Conservation (phyloP, 2,329 filamentous ascomycete species). For the Dryadomyces sulphureus region DNA sequence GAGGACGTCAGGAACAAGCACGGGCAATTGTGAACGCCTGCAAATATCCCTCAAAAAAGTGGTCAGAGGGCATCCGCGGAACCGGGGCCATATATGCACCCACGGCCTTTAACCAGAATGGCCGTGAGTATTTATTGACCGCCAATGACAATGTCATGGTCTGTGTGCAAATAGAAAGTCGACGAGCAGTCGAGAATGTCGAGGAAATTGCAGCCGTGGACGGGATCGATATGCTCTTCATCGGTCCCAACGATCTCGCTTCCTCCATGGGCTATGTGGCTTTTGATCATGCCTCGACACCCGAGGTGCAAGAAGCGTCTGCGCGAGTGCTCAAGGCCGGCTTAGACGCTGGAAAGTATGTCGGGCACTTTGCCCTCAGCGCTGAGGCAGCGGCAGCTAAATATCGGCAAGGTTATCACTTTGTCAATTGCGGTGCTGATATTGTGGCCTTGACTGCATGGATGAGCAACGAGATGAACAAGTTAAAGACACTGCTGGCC, state of each 20-base stretch:
- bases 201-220: conserved; percentile 26
- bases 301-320: conserved; percentile 18
- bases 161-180: conserved; percentile 29
- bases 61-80: conserved; percentile 16
- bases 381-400: conserved; percentile 16
- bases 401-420: conserved; percentile 18
- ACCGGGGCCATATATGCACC: conserved; percentile 17
- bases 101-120: conserved; percentile 17
- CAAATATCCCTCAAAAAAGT: conserved; percentile 34
- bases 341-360: conserved; percentile 19
- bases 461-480: conserved; percentile 19
- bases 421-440: conserved; percentile 22
- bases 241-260: conserved; percentile 30
- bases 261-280: conserved; percentile 27
- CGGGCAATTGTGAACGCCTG: conserved; percentile 25
- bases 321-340: conserved; percentile 14
- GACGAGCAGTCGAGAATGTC: conserved; percentile 26
- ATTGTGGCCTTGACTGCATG: conserved; percentile 22
- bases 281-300: conserved; percentile 11
- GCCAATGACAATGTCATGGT: conserved; percentile 31
- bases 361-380: conserved; percentile 18
- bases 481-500: conserved; percentile 11
- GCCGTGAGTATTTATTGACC: conserved; percentile 31
- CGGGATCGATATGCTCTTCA: conserved; percentile 28
- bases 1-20: conserved; percentile 16